Base-by-base conservation (phyloP, 2,329 filamentous ascomycete species). In the Berkeleyomyces basicola region DNA sequence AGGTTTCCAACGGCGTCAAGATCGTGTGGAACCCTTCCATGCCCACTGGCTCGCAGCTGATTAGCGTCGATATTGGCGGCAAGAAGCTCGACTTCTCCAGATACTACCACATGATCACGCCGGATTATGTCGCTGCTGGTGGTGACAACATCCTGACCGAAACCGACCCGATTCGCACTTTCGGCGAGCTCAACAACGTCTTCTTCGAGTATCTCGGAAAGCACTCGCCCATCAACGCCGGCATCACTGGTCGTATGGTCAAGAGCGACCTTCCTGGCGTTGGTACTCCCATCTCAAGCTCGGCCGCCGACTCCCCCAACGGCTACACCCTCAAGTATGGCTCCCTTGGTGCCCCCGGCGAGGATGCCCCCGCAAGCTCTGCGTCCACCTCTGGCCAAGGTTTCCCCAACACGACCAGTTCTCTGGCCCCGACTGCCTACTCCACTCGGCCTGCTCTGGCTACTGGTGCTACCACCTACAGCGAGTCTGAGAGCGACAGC, bases 121-220 rank as follows among this genome's bases (percentile, higher is more conserved):
- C 84, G 0, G 83, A 86, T 67, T 86, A 85, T 67, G 66, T 86
- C 0, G 81, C 82, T 0, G 76, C 77, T 2, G 82, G 81, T 1
- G 84, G 83, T 11, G 84, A 86, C 67, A 85, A 84, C 68, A 80
- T 85, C 68, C 76, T 83, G 31, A 67, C 70, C n/a, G 58, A 39
- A 4, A 49, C 67, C 0, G 69, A 67, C 6, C 68, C 65, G 36
- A 71, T 72, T 61, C 70, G 75, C 39, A 74, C 72, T 4, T 73
- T 82, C 2, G 79, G 82, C 36, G 77, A 75, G 0, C 76, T 81
- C 69, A 80, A 81, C 51, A 75, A 82, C 67, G 78, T 82, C 0
- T 73, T 82, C 2, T 74, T 74, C 4, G 68, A 71, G 43, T 83
- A 84, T 66, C 74, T 84, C 47, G 65, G 73, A 64, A 70, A 72